These are phyloP conservation scores for Aspergillus ostianus DNA, from an alignment of 495 filamentous ascomycete species.

Conservation along the genomic window DNA sequence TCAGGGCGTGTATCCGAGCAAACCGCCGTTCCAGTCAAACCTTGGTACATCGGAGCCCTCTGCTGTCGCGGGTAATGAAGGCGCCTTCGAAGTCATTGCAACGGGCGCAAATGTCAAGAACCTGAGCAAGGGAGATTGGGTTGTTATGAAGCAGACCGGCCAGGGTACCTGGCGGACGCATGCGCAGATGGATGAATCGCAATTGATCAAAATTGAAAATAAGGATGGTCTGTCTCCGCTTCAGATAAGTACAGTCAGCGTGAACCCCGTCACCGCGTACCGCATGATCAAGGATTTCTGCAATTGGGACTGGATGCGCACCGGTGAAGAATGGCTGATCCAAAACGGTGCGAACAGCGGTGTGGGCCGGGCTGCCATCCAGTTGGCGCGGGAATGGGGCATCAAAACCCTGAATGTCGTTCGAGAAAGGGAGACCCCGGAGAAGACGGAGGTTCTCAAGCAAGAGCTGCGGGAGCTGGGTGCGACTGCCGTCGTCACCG, in stretches of 20 bases:
- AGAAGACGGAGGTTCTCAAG: slow-evolving; percentile 65
- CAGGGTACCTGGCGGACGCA: slow-evolving; percentile 96
- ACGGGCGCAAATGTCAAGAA: slow-evolving; percentile 56
- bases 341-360: slow-evolving; percentile 96
- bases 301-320: slow-evolving; percentile 50
- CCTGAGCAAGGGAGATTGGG: slow-evolving; percentile 78
- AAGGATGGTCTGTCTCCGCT: slow-evolving; percentile 63
- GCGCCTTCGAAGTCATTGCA: slow-evolving; percentile 78
- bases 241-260: slow-evolving; percentile 80
- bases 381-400: slow-evolving; percentile 80
- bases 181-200: slow-evolving; percentile 62
- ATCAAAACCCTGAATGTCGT: slow-evolving; percentile 85
- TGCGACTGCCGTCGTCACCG: slow-evolving; percentile 80
- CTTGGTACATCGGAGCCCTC: slow-evolving; percentile 73
- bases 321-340: slow-evolving; percentile 73
- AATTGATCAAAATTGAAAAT: slow-evolving; percentile 65
- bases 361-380: slow-evolving; percentile 85
- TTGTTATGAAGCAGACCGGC: slow-evolving; percentile 74
- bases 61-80: slow-evolving; percentile 86
- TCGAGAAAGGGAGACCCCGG: slow-evolving; percentile 59
- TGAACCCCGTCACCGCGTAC: slow-evolving; percentile 93
- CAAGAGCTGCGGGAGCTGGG: slow-evolving; percentile 66
- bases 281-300: slow-evolving; percentile 87
- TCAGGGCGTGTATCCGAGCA: slow-evolving; percentile 92
- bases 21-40: slow-evolving; percentile 66